Evolutionary conservation across 805 yeast species (phyloP).

Genomic region (Starmerella sp.): DNA sequence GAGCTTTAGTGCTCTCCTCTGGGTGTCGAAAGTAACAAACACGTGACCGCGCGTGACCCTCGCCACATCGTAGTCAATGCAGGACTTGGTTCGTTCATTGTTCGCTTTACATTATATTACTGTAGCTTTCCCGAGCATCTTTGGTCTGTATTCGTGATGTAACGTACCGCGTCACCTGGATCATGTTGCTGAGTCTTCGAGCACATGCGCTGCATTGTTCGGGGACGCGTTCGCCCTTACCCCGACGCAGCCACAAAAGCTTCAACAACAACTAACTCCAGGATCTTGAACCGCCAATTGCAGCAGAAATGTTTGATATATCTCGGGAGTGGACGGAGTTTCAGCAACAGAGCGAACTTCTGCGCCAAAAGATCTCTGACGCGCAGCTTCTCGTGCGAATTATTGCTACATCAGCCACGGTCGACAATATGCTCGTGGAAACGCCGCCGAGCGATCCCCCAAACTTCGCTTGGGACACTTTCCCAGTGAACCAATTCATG

Average conservation of each 20-base stretch:
- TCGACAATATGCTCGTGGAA: neutral
- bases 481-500: neutral
- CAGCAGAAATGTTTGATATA: neutral
- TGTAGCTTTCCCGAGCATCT: no score
- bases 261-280: neutral
- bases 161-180: no score
- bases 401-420: neutral
- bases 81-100: no score
- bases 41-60: no score
- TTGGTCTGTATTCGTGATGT: no score
- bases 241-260: neutral
- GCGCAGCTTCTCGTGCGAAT: neutral
- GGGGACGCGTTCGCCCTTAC: neutral
- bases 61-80: no score
- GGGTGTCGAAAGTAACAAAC: no score
- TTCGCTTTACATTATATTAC: no score
- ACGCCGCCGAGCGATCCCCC: neutral
- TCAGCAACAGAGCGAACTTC: slow-evolving; percentile 1
- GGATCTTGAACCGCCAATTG: no score
- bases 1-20: no score
- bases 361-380: slow-evolving; percentile 1
- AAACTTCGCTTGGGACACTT: neutral
- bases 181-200: no score
- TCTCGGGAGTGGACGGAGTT: neutral
- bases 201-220: no score